phyloP scores from a whole-genome alignment of 2,329 filamentous ascomycete genomes.

The Amauroascus verrucosus region DNA sequence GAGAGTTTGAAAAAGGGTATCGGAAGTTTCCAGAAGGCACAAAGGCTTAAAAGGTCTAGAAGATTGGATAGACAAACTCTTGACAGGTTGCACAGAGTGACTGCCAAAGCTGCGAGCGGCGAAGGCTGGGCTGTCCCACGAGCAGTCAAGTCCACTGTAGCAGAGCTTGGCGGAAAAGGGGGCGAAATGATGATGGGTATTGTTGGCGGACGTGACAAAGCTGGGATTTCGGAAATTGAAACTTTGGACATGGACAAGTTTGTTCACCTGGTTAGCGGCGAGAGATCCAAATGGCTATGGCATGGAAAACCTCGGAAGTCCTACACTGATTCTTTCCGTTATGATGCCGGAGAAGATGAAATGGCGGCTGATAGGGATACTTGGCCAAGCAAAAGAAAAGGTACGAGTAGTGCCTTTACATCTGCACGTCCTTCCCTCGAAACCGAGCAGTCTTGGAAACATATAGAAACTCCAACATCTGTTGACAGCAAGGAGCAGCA shows the following conservation, averaged over 20 bases:
- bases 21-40: conserved; percentile 76
- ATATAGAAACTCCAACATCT: conserved; percentile 20
- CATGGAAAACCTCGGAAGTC: conserved; percentile 71
- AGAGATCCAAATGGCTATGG: conserved; percentile 89
- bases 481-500: conserved; percentile 36
- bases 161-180: conserved; percentile 84
- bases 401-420: conserved; percentile 29
- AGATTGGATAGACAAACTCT: conserved; percentile 75
- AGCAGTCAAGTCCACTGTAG: conserved; percentile 90
- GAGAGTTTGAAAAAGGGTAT: conserved; percentile 73
- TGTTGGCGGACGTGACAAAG: conserved; percentile 76
- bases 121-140: conserved; percentile 88
- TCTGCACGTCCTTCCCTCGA: conserved; percentile 24
- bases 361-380: conserved; percentile 38
- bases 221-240: conserved; percentile 83
- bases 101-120: conserved; percentile 77
- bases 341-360: conserved; percentile 28
- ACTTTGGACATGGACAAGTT: conserved; percentile 83
- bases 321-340: conserved; percentile 25
- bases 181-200: conserved; percentile 95
- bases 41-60: conserved; percentile 67
- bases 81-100: conserved; percentile 67
- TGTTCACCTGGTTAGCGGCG: conserved; percentile 64
- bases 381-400: conserved; percentile 34
- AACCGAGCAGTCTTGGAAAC: conserved; percentile 26